Base-by-base conservation (phyloP, 805 yeast genomes). In the Starmerella asiatica region DNA sequence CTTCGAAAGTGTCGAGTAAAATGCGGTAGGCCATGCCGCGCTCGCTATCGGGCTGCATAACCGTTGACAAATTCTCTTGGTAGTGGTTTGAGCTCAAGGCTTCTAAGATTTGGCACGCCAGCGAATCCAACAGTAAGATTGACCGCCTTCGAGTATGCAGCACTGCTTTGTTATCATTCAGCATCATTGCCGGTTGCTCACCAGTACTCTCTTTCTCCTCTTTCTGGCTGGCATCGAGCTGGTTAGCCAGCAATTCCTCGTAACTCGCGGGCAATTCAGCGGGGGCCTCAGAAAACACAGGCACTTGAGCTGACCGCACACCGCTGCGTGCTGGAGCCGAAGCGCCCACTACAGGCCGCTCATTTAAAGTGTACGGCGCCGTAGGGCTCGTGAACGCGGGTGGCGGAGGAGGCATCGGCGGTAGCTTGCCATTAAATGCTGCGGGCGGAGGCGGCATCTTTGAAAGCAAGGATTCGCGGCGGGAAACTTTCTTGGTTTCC, bases 71-170 rank as follows among this genome's bases (percentile, higher is more conserved):
- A 7, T 82, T 72, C 36, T 79, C 81, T 52, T 81, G 83, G 53
- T 79, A 79, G 3, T 93, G 79, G 4, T 79, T 79, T 20, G 71
- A 67, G 29, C 52, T 40, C 29, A 85, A 71, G 2, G 78, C 65
- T 45, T 91, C 66, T 39, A 86, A 63, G 16, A 86, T 64, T 55
- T 86, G 96, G 1, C 85, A 72, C 0, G 94, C 74, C 38, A 86
- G 65, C 49, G 82, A 82, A 54, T 85, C 94, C 44, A 86, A 60
- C 1, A 82, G 70, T 0, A 93, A 86, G 31, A 85, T 41, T 15
- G 53, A 40, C 14, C 48, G 44, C 21, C 39, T 41, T 18, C 53
- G 37, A 14, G 49, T 40, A 6, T 40, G 45, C 20, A 43, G 21
- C 8, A 48, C 19, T 3, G 49, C 42, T 19, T 35, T 36, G 33